These are phyloP conservation scores for Trichoderma asperellum DNA, from an alignment of 2,329 filamentous ascomycete genomes.

Conservation along the genomic window DNA sequence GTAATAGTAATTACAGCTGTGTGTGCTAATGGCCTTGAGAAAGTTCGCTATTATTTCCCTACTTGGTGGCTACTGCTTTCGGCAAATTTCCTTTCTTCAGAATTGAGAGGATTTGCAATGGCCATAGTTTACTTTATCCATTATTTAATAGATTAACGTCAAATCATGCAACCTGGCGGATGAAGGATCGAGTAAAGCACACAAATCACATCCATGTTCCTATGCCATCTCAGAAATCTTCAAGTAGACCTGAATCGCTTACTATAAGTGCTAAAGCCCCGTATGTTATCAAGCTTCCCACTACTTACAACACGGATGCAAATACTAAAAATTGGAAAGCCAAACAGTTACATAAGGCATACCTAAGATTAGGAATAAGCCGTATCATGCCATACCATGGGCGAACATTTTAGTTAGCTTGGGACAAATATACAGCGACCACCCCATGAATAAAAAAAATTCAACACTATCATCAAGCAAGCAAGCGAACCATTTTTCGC, in stretches of 20 bases:
- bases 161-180: too few species aligned
- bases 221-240: neutral
- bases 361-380: neutral
- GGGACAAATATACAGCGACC: conserved; percentile 21
- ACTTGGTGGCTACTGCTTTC: neutral
- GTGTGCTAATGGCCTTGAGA: neutral
- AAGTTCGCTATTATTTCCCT: neutral
- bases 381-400: neutral
- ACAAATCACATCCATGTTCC: neutral
- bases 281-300: neutral
- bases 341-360: neutral
- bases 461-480: conserved; percentile 5
- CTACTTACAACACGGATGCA: neutral
- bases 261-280: neutral
- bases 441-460: conserved; percentile 2
- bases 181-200: neutral
- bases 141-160: neutral
- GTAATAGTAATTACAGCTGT: neutral
- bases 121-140: neutral
- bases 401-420: neutral
- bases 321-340: neutral
- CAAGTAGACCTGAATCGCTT: neutral
- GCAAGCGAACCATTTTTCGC: conserved; percentile 23
- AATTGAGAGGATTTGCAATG: neutral
- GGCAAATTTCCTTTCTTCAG: neutral